Evolutionary conservation across 345 rosid species (phyloP), one percentile per base, ranked within the genome.

Genomic region (Cardiospermum halicacabum): DNA sequence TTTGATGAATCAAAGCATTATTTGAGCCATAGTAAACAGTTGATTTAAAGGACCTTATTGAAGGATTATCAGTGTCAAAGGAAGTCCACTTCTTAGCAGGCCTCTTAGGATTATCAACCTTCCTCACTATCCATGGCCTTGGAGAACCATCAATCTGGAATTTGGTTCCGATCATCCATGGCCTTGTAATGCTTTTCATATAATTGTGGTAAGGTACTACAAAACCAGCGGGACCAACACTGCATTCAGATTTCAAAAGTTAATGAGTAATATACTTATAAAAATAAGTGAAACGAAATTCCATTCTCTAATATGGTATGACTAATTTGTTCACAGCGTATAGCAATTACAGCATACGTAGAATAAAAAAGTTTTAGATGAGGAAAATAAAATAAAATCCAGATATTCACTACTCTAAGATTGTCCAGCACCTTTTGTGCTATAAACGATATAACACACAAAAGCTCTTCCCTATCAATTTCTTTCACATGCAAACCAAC

Each of bases 151-250:
- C 37, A 92, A 82, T 82, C 66, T 78, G 84, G 78, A 92, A 89
- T 72, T 95, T 81, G 67, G 89, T 81, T 16, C 96, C 96, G 1
- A 74, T 70, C 73, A 80, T 78, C 31, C 80, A 68, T 40, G 84
- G 80, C 67, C 51, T 84, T 42, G 49, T 69, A 58, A 82, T 81
- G 82, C 88, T 85, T 67, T 80, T 77, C 62, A 84, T 60, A 64
- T 87, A 92, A 78, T 85, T 92, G 62, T 82, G 81, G 72, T 72
- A 78, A 49, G 93, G 81, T 57, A 92, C 76, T 37, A 92, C 91
- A 79, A 92, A 92, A 69, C 85, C 91, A 22, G 96, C 80, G 65
- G 81, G 88, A 19, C 77, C 87, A 13, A 92, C 91, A 69, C 98
- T 89, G 81, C 76, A 78, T 65, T 72, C 56, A 78, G 37, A 56